Conservation (phyloP, 441 rosid species). For the Gossypium davidsonii region DNA sequence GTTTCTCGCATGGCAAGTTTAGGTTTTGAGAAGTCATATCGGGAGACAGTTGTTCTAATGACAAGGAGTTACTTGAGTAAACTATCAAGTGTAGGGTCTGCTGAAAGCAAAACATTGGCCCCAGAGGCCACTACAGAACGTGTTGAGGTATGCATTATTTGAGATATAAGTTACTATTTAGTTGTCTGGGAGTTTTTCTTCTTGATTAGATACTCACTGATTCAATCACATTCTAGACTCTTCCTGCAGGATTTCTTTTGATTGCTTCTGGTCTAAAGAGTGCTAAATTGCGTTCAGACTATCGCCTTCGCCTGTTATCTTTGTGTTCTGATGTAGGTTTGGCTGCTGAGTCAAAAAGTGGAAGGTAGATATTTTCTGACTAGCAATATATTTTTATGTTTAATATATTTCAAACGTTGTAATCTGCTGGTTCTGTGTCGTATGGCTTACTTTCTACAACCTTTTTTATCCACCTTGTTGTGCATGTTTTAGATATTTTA, state of each 20-base stretch:
- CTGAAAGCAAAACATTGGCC: conserved; percentile 79
- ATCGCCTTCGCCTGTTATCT: conserved; percentile 85
- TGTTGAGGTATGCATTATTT: conserved; percentile 58
- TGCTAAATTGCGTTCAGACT: conserved; percentile 77
- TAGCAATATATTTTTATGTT: background rate
- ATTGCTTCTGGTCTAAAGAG: conserved; percentile 73
- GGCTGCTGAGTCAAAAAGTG: conserved; percentile 94
- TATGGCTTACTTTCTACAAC: conserved; percentile 11
- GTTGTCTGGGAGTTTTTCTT: conserved; percentile 19
- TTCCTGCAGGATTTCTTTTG: conserved; percentile 93
- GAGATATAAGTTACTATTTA: conserved; percentile 8
- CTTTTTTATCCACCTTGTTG: conserved; percentile 11
- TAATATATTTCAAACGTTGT: conserved; percentile 3
- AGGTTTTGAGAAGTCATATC: conserved; percentile 96
- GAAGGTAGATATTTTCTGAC: conserved; percentile 45
- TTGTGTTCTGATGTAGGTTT: conserved; percentile 96
- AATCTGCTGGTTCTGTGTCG: background rate
- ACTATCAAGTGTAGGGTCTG: conserved; percentile 67
- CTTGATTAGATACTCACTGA: conserved; percentile 42
- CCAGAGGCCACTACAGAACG: conserved; percentile 86
- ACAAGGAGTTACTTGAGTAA: conserved; percentile 89
- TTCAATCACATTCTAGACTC: conserved; percentile 77
- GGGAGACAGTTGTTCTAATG: conserved; percentile 96
- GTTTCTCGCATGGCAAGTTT: conserved; percentile 91
- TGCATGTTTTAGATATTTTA: conserved; percentile 12